These are phyloP conservation scores for Ophiostoma ulmi DNA, from an alignment of 2,329 filamentous ascomycete species.

Conservation along the genomic window DNA sequence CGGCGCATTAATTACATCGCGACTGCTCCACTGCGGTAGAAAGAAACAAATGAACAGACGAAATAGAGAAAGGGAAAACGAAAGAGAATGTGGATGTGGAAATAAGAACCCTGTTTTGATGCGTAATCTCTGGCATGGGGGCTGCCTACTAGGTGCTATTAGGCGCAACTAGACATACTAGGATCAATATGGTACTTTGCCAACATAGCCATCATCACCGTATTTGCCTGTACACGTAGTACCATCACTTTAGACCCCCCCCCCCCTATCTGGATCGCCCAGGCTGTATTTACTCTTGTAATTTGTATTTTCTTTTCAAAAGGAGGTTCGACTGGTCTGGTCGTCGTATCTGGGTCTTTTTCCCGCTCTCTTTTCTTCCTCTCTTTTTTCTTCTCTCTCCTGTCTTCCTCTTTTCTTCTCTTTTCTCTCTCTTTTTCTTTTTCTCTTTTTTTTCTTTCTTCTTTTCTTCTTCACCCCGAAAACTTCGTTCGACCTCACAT, in stretches of 20 bases:
- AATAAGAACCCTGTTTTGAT: slow-evolving; percentile 2
- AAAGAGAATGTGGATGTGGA: background rate
- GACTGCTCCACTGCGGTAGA: slow-evolving; percentile 11
- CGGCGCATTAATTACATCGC: slow-evolving; percentile 4
- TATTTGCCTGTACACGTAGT: slow-evolving; percentile 6
- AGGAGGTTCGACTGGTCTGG: background rate
- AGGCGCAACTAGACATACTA: background rate
- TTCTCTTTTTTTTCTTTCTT: background rate
- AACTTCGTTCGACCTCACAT: slow-evolving; percentile 19
- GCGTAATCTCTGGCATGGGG: slow-evolving; percentile 11
- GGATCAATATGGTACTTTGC: background rate
- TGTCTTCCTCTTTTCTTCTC: slow-evolving; percentile 1
- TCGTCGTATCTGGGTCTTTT: slow-evolving; percentile 3
- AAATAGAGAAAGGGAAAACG: slow-evolving; percentile 4
- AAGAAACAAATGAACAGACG: slow-evolving; percentile 11
- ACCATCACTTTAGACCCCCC: background rate
- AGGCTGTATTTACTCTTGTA: background rate
- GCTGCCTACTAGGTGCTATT: background rate
- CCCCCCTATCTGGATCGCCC: background rate
- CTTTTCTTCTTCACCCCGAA: slow-evolving; percentile 11
- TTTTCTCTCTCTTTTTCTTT: background rate
- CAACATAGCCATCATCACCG: background rate
- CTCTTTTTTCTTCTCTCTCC: background rate
- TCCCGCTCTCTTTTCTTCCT: background rate
- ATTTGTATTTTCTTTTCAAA: background rate